A percentile compares a stretch with the other conserved stretches of the same genome.
Evolutionary conservation across 305 asterid genomes (phyloP).

Genomic region (Stenogyne calaminthoides): DNA sequence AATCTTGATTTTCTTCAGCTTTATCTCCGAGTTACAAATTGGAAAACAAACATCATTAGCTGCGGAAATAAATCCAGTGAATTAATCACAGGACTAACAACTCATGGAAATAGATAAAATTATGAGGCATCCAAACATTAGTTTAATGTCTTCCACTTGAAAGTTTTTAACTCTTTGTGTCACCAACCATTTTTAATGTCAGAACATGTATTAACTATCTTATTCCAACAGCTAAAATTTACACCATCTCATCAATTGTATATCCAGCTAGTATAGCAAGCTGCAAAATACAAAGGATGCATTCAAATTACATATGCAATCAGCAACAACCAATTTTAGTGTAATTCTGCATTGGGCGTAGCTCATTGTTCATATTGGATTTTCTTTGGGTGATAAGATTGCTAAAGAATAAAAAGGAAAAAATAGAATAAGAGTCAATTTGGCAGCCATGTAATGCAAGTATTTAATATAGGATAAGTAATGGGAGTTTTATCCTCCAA

Average conservation of each 20-base stretch:
- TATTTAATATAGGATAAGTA: no score
- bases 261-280: constrained; percentile 55
- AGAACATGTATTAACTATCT: no score
- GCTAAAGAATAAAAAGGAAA: no score
- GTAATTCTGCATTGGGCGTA: no score
- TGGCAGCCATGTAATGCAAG: no score
- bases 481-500: no score
- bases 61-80: constrained; percentile 18
- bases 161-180: no score
- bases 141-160: no score
- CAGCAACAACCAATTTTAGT: neutral
- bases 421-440: no score
- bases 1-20: constrained; percentile 46
- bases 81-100: constrained; percentile 14
- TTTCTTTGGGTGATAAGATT: no score
- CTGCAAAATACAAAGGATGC: constrained; percentile 42
- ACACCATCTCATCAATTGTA: constrained; percentile 71
- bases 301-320: neutral
- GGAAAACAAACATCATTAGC: constrained; percentile 21
- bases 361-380: no score
- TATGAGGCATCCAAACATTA: neutral
- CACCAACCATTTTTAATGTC: no score
- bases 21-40: constrained; percentile 27
- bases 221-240: constrained; percentile 46
- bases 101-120: neutral